Evolutionary conservation across 345 rosid genomes (phyloP), one percentile per base, ranked within the genome.

Genomic region (Brassica incana): DNA sequence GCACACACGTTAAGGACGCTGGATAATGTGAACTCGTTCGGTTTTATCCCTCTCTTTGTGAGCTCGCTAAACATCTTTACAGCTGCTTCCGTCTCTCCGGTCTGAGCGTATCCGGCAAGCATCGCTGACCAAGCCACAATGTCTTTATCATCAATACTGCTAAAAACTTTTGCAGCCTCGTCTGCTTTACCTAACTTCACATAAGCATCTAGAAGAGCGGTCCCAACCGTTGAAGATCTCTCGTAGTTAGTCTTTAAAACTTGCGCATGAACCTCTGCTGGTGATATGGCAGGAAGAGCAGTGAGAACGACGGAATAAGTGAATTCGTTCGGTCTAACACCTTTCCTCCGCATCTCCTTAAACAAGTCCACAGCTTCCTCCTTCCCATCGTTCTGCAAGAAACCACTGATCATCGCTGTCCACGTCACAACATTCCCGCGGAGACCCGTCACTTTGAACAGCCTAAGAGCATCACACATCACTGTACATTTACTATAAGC

Each of bases 51-150:
- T 16, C 84, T 82, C 71, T 84, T 83, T 15, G 87, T 83, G 73
- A 94, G 86, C 82, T 76, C 78, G 5, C 76, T 45, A 76, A 88
- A 92, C 50, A 79, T 43, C 72, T 84, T 85, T 45, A 89, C 82
- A 61, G 97, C 95, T 84, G 75, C 85, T 75, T 85, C 97, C 12
- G 87, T 85, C 78, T 92, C 89, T 75, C 93, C 95, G 2, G 32
- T 80, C 75, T 87, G 93, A 73, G 97, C 93, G 81, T 88, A 90
- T 54, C 95, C 94, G 71, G 90, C 86, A 76, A 91, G 76, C 92
- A 94, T 84, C 4, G 97, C 99, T 8, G 99, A 94, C 97, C 99
- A 94, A 63, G 99, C 90, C 40, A 94, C 91, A 58, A 90, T 85
- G 69, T 94, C 98, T 78, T 87, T 91, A 72, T 88, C 91, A 36